phyloP scores from a whole-genome alignment of 2,329 filamentous ascomycete genomes.

The Claviceps fusiformis region DNA sequence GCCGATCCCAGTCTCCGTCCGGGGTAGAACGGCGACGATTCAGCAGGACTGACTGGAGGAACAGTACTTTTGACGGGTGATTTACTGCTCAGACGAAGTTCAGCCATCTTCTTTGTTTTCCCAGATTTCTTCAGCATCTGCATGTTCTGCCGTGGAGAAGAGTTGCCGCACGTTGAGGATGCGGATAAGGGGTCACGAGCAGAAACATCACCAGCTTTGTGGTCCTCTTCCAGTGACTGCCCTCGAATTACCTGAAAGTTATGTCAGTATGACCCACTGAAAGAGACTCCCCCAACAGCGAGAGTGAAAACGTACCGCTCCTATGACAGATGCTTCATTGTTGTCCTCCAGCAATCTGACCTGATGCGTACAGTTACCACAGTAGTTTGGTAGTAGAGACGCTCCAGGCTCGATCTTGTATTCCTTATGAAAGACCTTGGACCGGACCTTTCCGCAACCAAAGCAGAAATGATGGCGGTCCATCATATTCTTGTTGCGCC shows the following conservation, averaged over 20 bases:
- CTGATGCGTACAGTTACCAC: slow-evolving; percentile 14
- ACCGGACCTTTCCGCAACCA: slow-evolving; percentile 15
- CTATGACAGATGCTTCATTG: slow-evolving; percentile 13
- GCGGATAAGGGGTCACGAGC: neutral
- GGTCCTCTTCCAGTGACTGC: neutral
- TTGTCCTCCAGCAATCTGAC: slow-evolving; percentile 12
- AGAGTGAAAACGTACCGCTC: slow-evolving; percentile 10
- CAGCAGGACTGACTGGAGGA: slow-evolving; percentile 1
- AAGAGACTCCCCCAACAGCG: neutral
- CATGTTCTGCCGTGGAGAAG: neutral
- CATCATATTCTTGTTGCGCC: slow-evolving; percentile 11
- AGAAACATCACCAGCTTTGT: neutral
- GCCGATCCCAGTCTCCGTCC: slow-evolving; percentile 14
- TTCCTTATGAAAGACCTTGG: slow-evolving; percentile 13
- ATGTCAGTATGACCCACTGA: neutral
- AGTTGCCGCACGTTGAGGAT: neutral
- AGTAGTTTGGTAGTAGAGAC: slow-evolving; percentile 20
- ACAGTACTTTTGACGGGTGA: neutral
- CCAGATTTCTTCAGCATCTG: neutral
- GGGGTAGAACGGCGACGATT: slow-evolving; percentile 10
- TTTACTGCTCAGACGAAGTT: neutral
- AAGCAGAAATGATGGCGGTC: slow-evolving; percentile 27
- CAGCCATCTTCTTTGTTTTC: neutral
- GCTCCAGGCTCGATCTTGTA: slow-evolving; percentile 12
- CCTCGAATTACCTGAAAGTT: neutral